Base-by-base conservation (phyloP, 345 rosid genomes). In the Geranium brycei region DNA sequence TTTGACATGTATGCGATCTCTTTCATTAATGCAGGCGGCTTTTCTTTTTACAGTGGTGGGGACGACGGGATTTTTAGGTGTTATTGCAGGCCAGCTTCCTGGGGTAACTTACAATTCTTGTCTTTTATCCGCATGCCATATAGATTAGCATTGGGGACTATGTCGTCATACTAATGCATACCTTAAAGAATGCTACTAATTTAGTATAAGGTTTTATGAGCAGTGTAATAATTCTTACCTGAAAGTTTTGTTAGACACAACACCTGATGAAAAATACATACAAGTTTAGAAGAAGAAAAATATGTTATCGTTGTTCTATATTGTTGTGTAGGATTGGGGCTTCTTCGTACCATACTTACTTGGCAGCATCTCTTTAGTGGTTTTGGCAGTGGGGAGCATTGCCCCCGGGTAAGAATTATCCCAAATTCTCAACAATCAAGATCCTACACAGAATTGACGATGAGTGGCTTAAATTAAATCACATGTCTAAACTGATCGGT, bases 21-120 rank as follows among this genome's bases (percentile, higher is more conserved):
- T 69, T 78, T 60, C 73, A 72, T 87, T 72, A 69, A 76, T 83
- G 75, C 97, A 92, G 97, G 96, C 95, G 8, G 95, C 96, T 74
- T 92, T 87, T 77, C 95, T 87, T 72, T 76, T 86, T 82, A 87
- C 96, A 17, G 96, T 89, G 62, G 97, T 92, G 31, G 96, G 97
- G 57, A 75, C 90, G 59, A 87, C 95, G 0, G 83, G 95, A 31
- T 83, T 92, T 69, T 16, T 92, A 69, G 95, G 79, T 68, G 81
- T 92, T 62, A 78, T 89, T 65, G 91, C 96, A 3, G 91, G 97
- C 57, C 97, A 87, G 79, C 97, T 89, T 80, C 97, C 97, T 0
- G 96, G 95, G 88, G 97, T 85, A 89, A 78, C 61, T 65, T 7
- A 8, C 40, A 14, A 13, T 14, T 5, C 17, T 41, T 71, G 5